Conservation (phyloP, 2,329 filamentous ascomycete species). For the Didymella sp. region DNA sequence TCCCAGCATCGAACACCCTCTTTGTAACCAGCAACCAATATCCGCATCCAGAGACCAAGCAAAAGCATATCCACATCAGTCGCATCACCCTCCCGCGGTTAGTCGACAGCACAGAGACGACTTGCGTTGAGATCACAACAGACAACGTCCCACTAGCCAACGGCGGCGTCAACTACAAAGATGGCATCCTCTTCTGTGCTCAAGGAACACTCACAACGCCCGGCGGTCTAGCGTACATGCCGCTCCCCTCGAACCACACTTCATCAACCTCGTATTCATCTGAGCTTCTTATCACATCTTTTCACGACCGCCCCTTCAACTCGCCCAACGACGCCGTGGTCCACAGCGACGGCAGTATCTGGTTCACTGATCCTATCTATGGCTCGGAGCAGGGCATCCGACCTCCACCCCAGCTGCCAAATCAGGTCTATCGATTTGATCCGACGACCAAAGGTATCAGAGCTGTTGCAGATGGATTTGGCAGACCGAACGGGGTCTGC, state of each 20-base stretch:
- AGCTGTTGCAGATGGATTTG: constrained; percentile 50
- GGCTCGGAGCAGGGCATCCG: constrained; percentile 33
- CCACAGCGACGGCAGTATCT: constrained; percentile 52
- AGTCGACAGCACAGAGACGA: constrained; percentile 1
- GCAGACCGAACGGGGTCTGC: constrained; percentile 54
- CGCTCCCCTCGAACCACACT: constrained; percentile 26
- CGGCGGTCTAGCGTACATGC: constrained; percentile 43
- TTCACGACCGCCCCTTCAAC: constrained; percentile 54
- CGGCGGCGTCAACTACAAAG: constrained; percentile 40
- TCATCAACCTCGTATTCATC: constrained; percentile 12
- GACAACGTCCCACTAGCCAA: constrained; percentile 29
- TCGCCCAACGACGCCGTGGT: constrained; percentile 51
- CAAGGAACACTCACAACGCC: constrained; percentile 41
- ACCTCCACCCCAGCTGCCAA: constrained; percentile 32
- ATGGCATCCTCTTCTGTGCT: constrained; percentile 44
- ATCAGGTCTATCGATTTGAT: constrained; percentile 50
- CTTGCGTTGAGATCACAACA: constrained; percentile 16
- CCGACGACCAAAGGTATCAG: constrained; percentile 45
- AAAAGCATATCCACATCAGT: constrained; percentile 29
- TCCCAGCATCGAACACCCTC: constrained; percentile 40
- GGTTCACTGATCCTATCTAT: constrained; percentile 55
- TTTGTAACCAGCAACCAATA: constrained; percentile 52
- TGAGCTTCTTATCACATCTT: constrained; percentile 48
- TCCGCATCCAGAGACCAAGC: constrained; percentile 18
- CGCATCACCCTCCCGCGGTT: constrained; percentile 20